Base-by-base conservation (phyloP, 768 basidiomycete species). In the Tubosaeta sp. region DNA sequence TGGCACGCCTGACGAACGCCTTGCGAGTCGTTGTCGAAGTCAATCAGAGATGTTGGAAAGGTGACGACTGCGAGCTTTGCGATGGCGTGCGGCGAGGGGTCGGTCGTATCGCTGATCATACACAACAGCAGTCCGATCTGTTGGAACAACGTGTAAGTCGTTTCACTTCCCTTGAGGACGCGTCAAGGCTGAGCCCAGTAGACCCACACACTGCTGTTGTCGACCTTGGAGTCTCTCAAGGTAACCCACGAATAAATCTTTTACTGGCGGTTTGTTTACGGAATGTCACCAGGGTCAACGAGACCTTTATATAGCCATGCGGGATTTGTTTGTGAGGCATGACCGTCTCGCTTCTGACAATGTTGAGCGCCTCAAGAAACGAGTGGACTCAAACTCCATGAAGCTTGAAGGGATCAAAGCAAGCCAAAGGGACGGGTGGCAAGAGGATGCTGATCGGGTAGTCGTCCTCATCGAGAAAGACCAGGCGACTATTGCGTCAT, bases 331-430 rank as follows among this genome's bases (percentile, higher is more conserved):
- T 64, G 75, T 85, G 47, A 83, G 94, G 19, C 87, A 92, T 57
- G 92, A 94, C 55, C 83, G 90, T n/a, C 77, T 94, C 38, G 90
- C 92, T 0, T 77, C 83, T 34, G 95, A 97, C 62, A 84, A 88
- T 56, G 90, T 93, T 2, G 93, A 96, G 51, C 79, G 87, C 31
- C 73, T 98, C 51, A 86, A 86, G 70, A 94, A 91, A 63, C 85
- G 90, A 31, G 84, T 94, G 29, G 92, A 94, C 50, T 71, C 72
- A 0, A 87, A 80, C 48, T 81, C 84, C 3, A 69, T 81, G 57
- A 94, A 90, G 66, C 76, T 94, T 34, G 90, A 94, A 61, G 77
- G 76, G 1, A 77, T 89, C 51, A 83, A 86, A 48, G 71, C 76
- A 8, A 78, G 77, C 0, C 77, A 80, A 64, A 94, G 87, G 65